Conservation (phyloP, 257 asterid genomes). For the Gentiana straminea region DNA sequence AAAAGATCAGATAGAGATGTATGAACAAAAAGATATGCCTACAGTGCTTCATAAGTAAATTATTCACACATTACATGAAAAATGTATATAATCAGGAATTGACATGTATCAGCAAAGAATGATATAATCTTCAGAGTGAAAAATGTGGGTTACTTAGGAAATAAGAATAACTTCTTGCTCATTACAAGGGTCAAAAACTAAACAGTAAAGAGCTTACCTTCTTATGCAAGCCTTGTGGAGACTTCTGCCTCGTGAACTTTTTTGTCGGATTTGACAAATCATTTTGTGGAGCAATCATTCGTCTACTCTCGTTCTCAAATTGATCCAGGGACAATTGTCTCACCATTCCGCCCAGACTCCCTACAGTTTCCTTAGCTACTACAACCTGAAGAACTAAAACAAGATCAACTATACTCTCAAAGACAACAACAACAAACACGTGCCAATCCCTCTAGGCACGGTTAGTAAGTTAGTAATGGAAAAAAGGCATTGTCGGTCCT, state of each 20-base stretch:
- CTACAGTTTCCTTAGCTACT: slow-evolving; percentile 93
- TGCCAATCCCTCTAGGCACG: too few relatives aligned
- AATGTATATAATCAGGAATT: too few relatives aligned
- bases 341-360: slow-evolving; percentile 96
- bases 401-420: slow-evolving; percentile 7
- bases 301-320: slow-evolving; percentile 95
- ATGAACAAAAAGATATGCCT: too few relatives aligned
- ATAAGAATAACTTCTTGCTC: neutral
- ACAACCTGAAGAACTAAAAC: slow-evolving; percentile 64
- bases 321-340: slow-evolving; percentile 97
- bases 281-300: slow-evolving; percentile 67
- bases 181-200: slow-evolving; percentile 1
- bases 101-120: too few relatives aligned
- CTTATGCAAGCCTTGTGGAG: slow-evolving; percentile 98
- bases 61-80: too few relatives aligned
- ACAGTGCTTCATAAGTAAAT: too few relatives aligned
- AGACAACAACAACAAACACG: neutral
- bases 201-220: slow-evolving; percentile 47
- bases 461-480: too few relatives aligned
- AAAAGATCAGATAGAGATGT: neutral
- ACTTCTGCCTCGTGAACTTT: slow-evolving; percentile 67
- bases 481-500: too few relatives aligned
- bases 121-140: too few relatives aligned
- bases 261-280: slow-evolving; percentile 76
- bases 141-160: too few relatives aligned